A percentile compares a stretch with the other conserved stretches of the same genome.
Conservation (phyloP, 352 stramenopile genomes). For the Phytopythium kandeliae region DNA sequence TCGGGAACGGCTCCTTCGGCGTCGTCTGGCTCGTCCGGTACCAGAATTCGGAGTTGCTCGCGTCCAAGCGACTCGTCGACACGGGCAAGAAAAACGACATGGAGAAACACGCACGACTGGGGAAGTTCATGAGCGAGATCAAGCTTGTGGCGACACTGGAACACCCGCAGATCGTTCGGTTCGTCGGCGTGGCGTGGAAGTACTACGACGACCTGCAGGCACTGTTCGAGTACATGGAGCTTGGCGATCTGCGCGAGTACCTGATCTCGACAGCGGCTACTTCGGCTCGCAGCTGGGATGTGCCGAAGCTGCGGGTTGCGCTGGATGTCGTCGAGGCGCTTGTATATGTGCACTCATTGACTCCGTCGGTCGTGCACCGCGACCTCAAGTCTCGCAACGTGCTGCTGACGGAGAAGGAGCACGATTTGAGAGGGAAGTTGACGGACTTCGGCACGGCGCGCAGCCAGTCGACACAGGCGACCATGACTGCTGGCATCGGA, state of each 20-base stretch:
- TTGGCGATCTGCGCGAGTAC: constrained; percentile 45
- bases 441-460: constrained; percentile 5
- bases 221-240: constrained; percentile 73
- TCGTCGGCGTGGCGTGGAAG: constrained; percentile 64
- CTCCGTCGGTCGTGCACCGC: constrained; percentile 8
- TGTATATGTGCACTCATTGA: constrained; percentile 8
- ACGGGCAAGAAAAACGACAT: constrained; percentile 1
- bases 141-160: constrained; percentile 56
- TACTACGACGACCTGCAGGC: constrained; percentile 47
- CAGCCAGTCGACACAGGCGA: not conserved
- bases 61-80: constrained; percentile 31
- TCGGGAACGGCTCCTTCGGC: constrained; percentile 24
- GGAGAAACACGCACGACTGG: constrained; percentile 7
- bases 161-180: constrained; percentile 56
- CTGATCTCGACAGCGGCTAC: constrained; percentile 8
- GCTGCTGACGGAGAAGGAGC: constrained; percentile 1
- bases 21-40: constrained; percentile 47
- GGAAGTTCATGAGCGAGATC: constrained; percentile 62
- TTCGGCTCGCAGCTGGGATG: constrained; percentile 15
- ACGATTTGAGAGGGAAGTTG: constrained; percentile 6
- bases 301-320: constrained; percentile 12
- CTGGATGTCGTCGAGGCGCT: constrained; percentile 12
- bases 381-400: constrained; percentile 13
- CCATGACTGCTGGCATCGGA: constrained; percentile 7
- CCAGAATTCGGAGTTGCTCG: constrained; percentile 16